Evolutionary conservation across 1,139 yeast species (phyloP).

Genomic region (Geotrichum europaeum): DNA sequence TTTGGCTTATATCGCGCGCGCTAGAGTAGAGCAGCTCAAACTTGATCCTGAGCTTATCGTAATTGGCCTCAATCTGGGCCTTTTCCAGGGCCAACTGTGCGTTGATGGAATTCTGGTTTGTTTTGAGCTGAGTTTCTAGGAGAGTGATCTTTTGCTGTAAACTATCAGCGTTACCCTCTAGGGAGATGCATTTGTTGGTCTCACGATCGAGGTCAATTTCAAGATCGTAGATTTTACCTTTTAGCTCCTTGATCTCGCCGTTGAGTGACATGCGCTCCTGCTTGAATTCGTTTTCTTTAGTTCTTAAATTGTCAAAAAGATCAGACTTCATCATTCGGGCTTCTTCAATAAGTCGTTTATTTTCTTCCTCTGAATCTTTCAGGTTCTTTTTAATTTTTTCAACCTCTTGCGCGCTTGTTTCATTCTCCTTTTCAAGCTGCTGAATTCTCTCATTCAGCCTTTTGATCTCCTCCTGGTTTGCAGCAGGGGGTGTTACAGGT

Average conservation of each 20-base stretch:
- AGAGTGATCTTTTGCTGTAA: constrained; percentile 9
- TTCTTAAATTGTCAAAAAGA: constrained; percentile 57
- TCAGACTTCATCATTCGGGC: constrained; percentile 48
- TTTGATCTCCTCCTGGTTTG: constrained; percentile 14
- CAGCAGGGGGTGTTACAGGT: background rate
- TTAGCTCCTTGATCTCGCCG: constrained; percentile 46
- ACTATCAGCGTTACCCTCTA: constrained; percentile 17
- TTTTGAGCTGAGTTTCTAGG: background rate
- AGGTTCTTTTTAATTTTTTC: constrained; percentile 34
- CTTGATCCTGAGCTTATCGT: constrained; percentile 6
- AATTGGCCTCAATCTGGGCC: constrained; percentile 1
- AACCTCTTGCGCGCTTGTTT: constrained; percentile 23
- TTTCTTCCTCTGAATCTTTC: constrained; percentile 24
- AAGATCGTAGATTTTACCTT: constrained; percentile 45
- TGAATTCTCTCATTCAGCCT: constrained; percentile 15
- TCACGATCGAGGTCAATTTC: constrained; percentile 41
- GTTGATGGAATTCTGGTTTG: background rate
- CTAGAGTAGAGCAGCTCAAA: constrained; percentile 20
- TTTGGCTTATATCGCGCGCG: constrained; percentile 37
- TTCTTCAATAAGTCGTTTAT: constrained; percentile 21
- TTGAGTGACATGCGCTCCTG: constrained; percentile 48
- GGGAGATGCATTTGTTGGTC: constrained; percentile 17
- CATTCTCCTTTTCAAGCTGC: constrained; percentile 28
- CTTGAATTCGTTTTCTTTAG: constrained; percentile 54
- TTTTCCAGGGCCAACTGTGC: background rate